Conservation (phyloP, 116 monocot genomes). For the Zostera marina region DNA sequence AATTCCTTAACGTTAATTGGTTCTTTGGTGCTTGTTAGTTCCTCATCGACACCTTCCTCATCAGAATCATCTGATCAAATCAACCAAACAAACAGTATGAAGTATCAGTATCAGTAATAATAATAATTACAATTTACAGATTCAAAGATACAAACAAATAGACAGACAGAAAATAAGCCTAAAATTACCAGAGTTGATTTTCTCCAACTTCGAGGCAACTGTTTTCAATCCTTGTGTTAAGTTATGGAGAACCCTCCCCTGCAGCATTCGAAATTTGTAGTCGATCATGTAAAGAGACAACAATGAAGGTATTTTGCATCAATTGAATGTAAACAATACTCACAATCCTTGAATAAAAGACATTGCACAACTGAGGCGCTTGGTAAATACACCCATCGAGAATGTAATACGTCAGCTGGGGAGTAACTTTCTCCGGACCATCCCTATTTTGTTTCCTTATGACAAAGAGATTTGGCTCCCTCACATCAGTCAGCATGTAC, state of each 20-base stretch:
- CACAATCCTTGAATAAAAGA: conserved; percentile 80
- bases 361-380: conserved; percentile 81
- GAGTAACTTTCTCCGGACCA: conserved; percentile 68
- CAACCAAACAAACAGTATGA: neutral
- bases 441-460: conserved; percentile 94
- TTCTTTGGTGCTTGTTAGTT: conserved; percentile 58
- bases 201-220: conserved; percentile 82
- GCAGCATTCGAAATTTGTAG: neutral
- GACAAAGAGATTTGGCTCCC: conserved; percentile 94
- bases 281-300: neutral
- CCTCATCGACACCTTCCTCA: conserved; percentile 27
- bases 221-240: conserved; percentile 74
- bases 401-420: conserved; percentile 77
- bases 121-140: too few species aligned
- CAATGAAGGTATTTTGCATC: neutral
- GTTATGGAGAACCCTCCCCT: conserved; percentile 84
- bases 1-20: conserved; percentile 75
- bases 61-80: conserved; percentile 53
- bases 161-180: too few species aligned
- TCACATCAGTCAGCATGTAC: conserved; percentile 79
- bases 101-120: too few species aligned
- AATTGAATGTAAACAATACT: too few species aligned
- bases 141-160: too few species aligned
- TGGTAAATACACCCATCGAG: conserved; percentile 96
- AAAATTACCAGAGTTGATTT: conserved; percentile 77